A percentile compares a stretch with the other conserved stretches of the same genome.
phyloP scores from a whole-genome alignment of 805 yeast species.

The Soucietia sequanensis region DNA sequence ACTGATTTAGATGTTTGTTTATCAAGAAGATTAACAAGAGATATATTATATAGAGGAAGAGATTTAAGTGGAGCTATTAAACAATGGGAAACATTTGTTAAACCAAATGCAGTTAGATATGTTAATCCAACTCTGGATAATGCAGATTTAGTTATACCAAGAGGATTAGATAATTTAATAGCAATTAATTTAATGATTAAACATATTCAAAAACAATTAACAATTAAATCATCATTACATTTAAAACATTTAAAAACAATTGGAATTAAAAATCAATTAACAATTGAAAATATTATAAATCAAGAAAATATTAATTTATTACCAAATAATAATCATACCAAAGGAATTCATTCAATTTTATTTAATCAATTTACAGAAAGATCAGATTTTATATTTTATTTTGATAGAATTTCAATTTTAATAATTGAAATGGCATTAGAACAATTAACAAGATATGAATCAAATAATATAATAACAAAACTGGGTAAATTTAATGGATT shows the following conservation, averaged over 20 bases:
- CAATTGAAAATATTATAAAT: conserved; percentile 23
- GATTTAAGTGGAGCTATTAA: conserved; percentile 77
- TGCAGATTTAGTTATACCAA: conserved; percentile 89
- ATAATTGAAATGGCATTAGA: conserved; percentile 71
- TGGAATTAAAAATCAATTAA: conserved; percentile 39
- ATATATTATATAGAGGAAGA: conserved; percentile 81
- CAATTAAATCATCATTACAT: conserved; percentile 65
- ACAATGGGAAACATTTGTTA: conserved; percentile 90
- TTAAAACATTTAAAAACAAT: conserved; percentile 58
- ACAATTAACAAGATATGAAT: conserved; percentile 39
- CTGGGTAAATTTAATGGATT: conserved; percentile 31
- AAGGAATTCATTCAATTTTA: conserved; percentile 70
- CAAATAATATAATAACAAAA: conserved; percentile 30
- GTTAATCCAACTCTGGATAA: conserved; percentile 72
- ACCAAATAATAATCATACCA: conserved; percentile 61
- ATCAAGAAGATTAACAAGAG: conserved; percentile 84
- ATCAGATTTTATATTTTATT: conserved; percentile 82
- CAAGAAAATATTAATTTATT: conserved; percentile 34
- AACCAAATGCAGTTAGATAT: conserved; percentile 80
- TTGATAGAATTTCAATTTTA: conserved; percentile 75
- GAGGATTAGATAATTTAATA: conserved; percentile 77
- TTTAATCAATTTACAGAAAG: conserved; percentile 53
- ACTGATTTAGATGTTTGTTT: conserved; percentile 92
- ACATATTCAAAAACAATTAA: conserved; percentile 74
- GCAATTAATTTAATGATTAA: conserved; percentile 79